A percentile compares a stretch with the other conserved stretches of the same genome.
These are phyloP conservation scores for Macrolepiota dolichaula DNA, from an alignment of 768 basidiomycete species.

Conservation along the genomic window DNA sequence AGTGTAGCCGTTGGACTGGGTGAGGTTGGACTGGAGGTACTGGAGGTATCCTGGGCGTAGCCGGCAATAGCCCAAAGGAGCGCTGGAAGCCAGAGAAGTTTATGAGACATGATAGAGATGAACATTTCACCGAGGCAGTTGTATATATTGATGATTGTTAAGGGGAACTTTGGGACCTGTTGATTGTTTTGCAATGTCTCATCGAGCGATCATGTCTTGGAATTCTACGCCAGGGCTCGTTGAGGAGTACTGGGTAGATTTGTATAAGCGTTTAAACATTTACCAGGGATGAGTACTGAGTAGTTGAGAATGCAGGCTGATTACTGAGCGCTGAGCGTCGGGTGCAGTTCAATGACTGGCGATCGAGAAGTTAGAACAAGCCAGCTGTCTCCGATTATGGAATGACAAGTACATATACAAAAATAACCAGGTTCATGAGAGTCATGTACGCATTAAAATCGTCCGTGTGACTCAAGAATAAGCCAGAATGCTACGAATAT, in stretches of 20 bases:
- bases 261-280: too few species aligned
- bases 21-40: neutral
- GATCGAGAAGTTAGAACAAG: neutral
- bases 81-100: neutral
- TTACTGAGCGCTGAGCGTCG: too few species aligned
- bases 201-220: neutral
- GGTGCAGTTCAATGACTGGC: neutral
- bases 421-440: neutral
- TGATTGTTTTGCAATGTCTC: neutral
- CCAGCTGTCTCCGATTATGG: neutral
- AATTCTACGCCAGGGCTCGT: neutral
- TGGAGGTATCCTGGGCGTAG: constrained; percentile 1
- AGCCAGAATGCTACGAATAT: neutral
- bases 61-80: neutral
- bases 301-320: too few species aligned
- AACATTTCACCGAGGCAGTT: too few species aligned
- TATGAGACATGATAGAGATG: neutral
- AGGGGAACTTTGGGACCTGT: neutral
- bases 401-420: neutral
- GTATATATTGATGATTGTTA: constrained; percentile 1
- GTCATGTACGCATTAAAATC: neutral
- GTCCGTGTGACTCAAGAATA: neutral
- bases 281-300: too few species aligned
- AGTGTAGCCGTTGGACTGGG: constrained; percentile 2
- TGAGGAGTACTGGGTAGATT: too few species aligned